Percentiles rank a stretch among this genome's conserved stretches.
Conservation (phyloP, 192 early-diverging fungal genomes). For the Gryganskiella cystojenkinii region DNA sequence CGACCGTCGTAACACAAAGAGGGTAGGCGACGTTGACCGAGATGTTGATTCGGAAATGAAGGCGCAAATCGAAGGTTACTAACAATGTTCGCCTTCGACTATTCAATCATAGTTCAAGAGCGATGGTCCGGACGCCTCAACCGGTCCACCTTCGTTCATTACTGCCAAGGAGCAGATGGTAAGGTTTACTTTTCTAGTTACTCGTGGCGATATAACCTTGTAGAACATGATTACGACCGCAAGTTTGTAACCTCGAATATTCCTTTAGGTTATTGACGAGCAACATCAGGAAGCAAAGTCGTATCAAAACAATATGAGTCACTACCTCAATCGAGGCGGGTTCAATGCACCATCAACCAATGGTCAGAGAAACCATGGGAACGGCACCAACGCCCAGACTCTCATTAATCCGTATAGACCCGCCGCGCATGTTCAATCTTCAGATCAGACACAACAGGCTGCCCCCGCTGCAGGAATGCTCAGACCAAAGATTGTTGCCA, state of each 20-base stretch:
- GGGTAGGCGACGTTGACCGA: neutral
- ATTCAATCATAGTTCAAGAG: slow-evolving; percentile 11
- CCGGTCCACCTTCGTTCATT: slow-evolving; percentile 12
- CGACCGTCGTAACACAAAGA: slow-evolving; percentile 28
- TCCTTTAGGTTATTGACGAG: slow-evolving; percentile 33
- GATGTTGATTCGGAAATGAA: too few species aligned
- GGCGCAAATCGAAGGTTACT: too few species aligned
- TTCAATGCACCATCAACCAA: slow-evolving; percentile 9
- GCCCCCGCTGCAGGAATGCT: neutral
- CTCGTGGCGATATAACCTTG: neutral
- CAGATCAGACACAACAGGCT: neutral
- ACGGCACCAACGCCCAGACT: neutral
- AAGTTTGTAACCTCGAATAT: neutral
- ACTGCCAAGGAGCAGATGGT: slow-evolving; percentile 43
- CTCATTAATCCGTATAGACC: neutral
- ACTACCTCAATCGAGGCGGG: slow-evolving; percentile 23
- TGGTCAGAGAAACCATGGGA: neutral
- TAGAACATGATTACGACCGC: neutral
- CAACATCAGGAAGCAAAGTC: slow-evolving; percentile 13
- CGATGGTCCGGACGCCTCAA: slow-evolving; percentile 12
- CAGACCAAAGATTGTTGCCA: slow-evolving; percentile 17
- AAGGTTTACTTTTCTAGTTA: too few species aligned
- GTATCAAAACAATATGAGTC: slow-evolving; percentile 14
- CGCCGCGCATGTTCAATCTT: neutral
- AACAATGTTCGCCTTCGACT: too few species aligned